These are phyloP conservation scores for Artomyces pyxidatus DNA, from an alignment of 768 basidiomycete genomes.

Conservation along the genomic window DNA sequence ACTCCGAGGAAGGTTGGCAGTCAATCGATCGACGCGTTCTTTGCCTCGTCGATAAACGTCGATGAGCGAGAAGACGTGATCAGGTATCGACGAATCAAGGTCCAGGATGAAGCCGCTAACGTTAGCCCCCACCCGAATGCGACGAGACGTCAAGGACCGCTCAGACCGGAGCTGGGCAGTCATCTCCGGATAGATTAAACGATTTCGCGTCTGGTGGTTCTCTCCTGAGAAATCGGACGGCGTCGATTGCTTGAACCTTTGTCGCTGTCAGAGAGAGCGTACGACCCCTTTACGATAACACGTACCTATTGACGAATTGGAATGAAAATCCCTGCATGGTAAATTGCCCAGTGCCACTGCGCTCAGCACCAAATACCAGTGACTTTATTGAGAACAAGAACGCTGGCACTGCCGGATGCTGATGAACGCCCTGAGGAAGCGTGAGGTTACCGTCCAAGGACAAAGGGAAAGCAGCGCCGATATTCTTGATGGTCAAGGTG, in stretches of 20 bases:
- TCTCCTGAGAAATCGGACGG: constrained; percentile 64
- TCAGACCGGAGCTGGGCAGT: constrained; percentile 60
- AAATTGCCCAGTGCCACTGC: constrained; percentile 73
- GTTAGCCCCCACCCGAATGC: constrained; percentile 54
- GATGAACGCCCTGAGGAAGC: constrained; percentile 31
- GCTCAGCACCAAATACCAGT: constrained; percentile 62
- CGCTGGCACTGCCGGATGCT: constrained; percentile 52
- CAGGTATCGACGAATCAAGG: constrained; percentile 72
- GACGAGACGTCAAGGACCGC: constrained; percentile 37
- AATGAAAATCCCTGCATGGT: constrained; percentile 67
- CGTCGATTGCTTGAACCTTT: constrained; percentile 71
- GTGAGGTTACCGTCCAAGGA: constrained; percentile 52
- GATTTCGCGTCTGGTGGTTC: constrained; percentile 60
- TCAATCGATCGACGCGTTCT: constrained; percentile 62
- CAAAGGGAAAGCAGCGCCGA: constrained; percentile 90
- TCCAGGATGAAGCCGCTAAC: constrained; percentile 84
- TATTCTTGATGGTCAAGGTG: constrained; percentile 47
- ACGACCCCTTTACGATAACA: not conserved
- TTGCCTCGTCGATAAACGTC: constrained; percentile 82
- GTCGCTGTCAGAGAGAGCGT: not conserved
- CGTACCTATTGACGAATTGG: constrained; percentile 77
- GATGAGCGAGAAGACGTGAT: constrained; percentile 71
- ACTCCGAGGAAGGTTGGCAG: constrained; percentile 45
- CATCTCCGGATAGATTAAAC: constrained; percentile 76
- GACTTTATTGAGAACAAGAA: constrained; percentile 80